A percentile compares a stretch with the other conserved stretches of the same genome.
These are phyloP conservation scores for Colletotrichum lindemuthianum DNA, from an alignment of 2,329 filamentous ascomycete genomes.

Conservation along the genomic window DNA sequence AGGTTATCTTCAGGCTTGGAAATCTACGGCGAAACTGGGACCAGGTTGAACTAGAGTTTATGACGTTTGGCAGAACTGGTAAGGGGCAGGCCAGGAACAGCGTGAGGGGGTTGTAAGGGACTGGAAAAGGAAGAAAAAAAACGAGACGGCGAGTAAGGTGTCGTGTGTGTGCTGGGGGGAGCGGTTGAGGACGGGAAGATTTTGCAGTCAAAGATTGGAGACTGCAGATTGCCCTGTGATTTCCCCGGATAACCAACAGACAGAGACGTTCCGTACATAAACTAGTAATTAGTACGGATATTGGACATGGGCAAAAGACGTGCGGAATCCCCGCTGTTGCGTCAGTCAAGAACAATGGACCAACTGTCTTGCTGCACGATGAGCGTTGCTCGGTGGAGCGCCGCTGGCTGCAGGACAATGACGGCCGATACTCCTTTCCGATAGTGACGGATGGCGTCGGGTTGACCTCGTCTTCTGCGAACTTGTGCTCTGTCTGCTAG, in stretches of 20 bases:
- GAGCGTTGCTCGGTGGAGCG: slow-evolving; percentile 12
- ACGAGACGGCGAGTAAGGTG: background rate
- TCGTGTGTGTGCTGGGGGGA: background rate
- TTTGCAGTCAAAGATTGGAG: background rate
- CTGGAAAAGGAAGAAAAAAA: background rate
- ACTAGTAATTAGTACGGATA: no score
- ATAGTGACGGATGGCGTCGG: background rate
- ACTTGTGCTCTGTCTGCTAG: slow-evolving; percentile 12
- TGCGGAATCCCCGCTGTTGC: slow-evolving; percentile 32
- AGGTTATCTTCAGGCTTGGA: no score
- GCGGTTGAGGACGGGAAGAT: slow-evolving; percentile 4
- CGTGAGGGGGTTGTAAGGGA: background rate
- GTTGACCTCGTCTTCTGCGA: background rate
- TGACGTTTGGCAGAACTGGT: slow-evolving; percentile 9
- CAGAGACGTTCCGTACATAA: no score
- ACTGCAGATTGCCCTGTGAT: background rate
- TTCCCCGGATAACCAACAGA: slow-evolving; percentile 17
- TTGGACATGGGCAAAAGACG: slow-evolving; percentile 8
- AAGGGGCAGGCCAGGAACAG: background rate
- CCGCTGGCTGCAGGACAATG: slow-evolving; percentile 11
- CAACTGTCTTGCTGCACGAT: slow-evolving; percentile 8
- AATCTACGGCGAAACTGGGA: background rate
- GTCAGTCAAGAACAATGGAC: slow-evolving; percentile 24
- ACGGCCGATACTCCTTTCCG: background rate
- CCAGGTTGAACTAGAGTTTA: slow-evolving; percentile 19